These are phyloP conservation scores for Halenospora varia DNA, from an alignment of 495 filamentous ascomycete genomes.

Conservation along the genomic window DNA sequence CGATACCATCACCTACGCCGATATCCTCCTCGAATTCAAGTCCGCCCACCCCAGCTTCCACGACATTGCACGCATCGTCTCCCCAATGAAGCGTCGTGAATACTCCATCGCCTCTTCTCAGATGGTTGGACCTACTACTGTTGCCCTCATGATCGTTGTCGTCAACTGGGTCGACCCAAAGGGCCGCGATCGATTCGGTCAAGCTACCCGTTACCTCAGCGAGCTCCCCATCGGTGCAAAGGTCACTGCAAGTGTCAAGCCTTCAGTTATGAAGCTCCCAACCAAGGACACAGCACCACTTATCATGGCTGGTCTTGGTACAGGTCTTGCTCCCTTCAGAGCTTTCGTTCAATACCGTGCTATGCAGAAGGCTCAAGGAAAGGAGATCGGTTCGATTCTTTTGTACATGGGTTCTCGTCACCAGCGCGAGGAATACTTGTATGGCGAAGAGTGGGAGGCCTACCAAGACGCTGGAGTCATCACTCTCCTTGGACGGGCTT, in stretches of 20 bases:
- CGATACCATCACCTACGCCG: constrained; percentile 88
- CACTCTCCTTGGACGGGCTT: constrained; percentile 88
- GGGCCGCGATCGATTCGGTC: constrained; percentile 87
- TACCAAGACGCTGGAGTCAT: constrained; percentile 94
- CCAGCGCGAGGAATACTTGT: constrained; percentile 97
- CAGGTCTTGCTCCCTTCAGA: constrained; percentile 94
- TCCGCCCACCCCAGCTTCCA: constrained; percentile 88
- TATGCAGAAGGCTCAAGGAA: constrained; percentile 91
- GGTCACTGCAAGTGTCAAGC: constrained; percentile 90
- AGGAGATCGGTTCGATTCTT: constrained; percentile 88
- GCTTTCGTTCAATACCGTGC: constrained; percentile 98
- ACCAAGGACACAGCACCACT: constrained; percentile 78
- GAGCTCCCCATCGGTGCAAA: constrained; percentile 65
- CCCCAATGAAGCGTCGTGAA: constrained; percentile 90
- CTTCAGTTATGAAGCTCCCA: constrained; percentile 93
- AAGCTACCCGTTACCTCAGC: constrained; percentile 86
- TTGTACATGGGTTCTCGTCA: constrained; percentile 96
- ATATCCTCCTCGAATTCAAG: constrained; percentile 80
- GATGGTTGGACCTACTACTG: constrained; percentile 79
- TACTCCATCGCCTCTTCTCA: constrained; percentile 98
- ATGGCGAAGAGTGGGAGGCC: constrained; percentile 99
- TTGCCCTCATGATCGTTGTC: constrained; percentile 96
- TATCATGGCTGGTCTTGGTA: constrained; percentile 99
- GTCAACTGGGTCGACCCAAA: constrained; percentile 88
- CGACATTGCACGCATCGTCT: constrained; percentile 84